Base-by-base conservation (phyloP, 192 early-diverging fungal genomes). In the Jimgerdemannia flammicorona region DNA sequence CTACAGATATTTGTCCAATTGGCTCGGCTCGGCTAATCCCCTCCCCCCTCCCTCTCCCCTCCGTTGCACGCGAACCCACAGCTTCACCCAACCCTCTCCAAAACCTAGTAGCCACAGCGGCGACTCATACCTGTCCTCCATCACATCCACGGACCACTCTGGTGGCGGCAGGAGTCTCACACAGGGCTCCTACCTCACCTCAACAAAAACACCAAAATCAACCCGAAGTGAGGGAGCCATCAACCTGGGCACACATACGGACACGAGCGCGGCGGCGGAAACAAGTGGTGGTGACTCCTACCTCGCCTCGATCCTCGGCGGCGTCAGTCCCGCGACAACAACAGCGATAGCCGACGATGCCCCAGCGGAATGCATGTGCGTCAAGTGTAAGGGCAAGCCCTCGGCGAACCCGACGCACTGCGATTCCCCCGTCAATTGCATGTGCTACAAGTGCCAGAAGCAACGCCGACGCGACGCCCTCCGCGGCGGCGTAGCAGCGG, bases 391-490 rank as follows among this genome's bases (percentile, higher is more conserved):
- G 64, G 64, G 20, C 17, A 69, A 73, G 40, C 41, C 70, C 29
- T 17, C 71, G 1, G 64, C 73, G 7, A 49, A 42, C 44, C 40
- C 74, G 64, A 66, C 67, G 11, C 72, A 73, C 72, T 81, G 79
- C 70, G 64, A 66, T 17, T 63, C 64, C 11, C 63, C 64, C 17
- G 42, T 64, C 11, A 49, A 65, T 40, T 82, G 81, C 68, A 17
- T 64, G 59, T 82, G 81, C 54, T 82, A 79, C 54, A 78, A 71
- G 18, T 82, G 81, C 39, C 71, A 79, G 76, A 74, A 77, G 39
- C 81, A 82, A 42, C 66, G 81, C 64, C 75, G 81, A 70, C 67
- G 81, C 39, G 72, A 74, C 43, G 75, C 44, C 44, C 65, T 70
- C 9, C 39, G 54, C 14, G 70, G 42, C 49, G 42, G 49, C 20